Evolutionary conservation across 371 early-diverging fungal genomes (phyloP).

Genomic region (Nosema granulosis): DNA sequence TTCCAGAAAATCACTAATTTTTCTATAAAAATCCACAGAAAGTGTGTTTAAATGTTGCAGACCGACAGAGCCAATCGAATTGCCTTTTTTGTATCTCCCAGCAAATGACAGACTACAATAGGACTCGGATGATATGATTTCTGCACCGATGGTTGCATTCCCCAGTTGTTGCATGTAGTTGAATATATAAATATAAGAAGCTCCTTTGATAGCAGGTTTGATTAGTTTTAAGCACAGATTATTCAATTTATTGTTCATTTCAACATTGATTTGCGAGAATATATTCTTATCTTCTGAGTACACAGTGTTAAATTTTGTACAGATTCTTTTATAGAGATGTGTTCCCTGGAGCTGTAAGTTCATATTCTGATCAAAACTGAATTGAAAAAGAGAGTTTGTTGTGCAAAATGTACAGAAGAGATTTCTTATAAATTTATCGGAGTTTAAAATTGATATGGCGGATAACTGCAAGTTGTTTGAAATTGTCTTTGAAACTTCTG

Average conservation of each 20-base stretch:
- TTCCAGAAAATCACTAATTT: constrained; percentile 27
- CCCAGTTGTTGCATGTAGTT: constrained; percentile 49
- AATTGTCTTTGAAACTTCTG: constrained; percentile 48
- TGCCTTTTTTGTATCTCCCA: constrained; percentile 35
- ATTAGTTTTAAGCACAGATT: constrained; percentile 54
- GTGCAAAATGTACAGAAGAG: constrained; percentile 34
- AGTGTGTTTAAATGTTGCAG: constrained; percentile 54
- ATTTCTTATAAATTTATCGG: constrained; percentile 14
- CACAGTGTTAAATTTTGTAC: constrained; percentile 41
- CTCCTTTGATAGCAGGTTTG: constrained; percentile 46
- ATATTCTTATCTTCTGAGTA: constrained; percentile 38
- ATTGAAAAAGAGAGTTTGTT: constrained; percentile 32
- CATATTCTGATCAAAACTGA: constrained; percentile 40
- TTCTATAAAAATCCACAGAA: constrained; percentile 37
- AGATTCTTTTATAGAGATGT: constrained; percentile 19
- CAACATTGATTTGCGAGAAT: constrained; percentile 42
- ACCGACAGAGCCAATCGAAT: constrained; percentile 29
- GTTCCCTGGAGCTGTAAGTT: constrained; percentile 38
- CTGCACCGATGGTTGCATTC: constrained; percentile 33
- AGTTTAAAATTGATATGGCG: constrained; percentile 11
- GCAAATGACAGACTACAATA: constrained; percentile 40
- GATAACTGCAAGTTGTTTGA: constrained; percentile 34
- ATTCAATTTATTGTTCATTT: constrained; percentile 26
- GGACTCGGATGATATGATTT: constrained; percentile 29
- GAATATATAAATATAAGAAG: constrained; percentile 41